These are phyloP conservation scores for Aspergillus quadricinctus DNA, from an alignment of 2,329 filamentous ascomycete species.

Conservation along the genomic window DNA sequence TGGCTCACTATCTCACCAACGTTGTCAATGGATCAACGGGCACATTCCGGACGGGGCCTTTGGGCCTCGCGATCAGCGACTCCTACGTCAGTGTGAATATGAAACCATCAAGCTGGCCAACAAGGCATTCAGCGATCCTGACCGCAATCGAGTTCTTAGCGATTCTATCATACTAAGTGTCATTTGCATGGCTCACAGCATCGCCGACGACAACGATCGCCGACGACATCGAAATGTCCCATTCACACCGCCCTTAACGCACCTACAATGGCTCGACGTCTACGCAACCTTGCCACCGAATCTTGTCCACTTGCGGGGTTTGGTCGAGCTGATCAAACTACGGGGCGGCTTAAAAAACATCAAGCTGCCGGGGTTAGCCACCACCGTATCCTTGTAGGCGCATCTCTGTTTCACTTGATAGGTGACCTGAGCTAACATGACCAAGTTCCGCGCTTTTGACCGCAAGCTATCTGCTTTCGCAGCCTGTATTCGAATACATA, in stretches of 20 bases:
- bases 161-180: slow-evolving; percentile 36
- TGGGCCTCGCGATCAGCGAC: slow-evolving; percentile 17
- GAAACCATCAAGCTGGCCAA: slow-evolving; percentile 35
- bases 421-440: neutral
- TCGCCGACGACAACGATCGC: slow-evolving; percentile 17
- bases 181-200: slow-evolving; percentile 32
- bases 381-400: slow-evolving; percentile 35
- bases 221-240: slow-evolving; percentile 17
- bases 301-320: slow-evolving; percentile 31
- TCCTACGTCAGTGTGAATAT: slow-evolving; percentile 24
- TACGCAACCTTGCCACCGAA: slow-evolving; percentile 33
- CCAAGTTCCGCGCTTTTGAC: slow-evolving; percentile 27
- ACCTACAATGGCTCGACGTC: slow-evolving; percentile 35
- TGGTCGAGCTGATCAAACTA: slow-evolving; percentile 32
- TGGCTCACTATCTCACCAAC: slow-evolving; percentile 29
- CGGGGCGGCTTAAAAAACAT: slow-evolving; percentile 36
- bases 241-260: slow-evolving; percentile 31
- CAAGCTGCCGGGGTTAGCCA: slow-evolving; percentile 32
- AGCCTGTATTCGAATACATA: slow-evolving; percentile 25
- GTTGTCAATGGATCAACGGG: slow-evolving; percentile 26
- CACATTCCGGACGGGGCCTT: slow-evolving; percentile 19
- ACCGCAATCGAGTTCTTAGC: slow-evolving; percentile 26
- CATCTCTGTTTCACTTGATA: slow-evolving; percentile 4
- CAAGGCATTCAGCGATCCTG: slow-evolving; percentile 28
- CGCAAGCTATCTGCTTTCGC: slow-evolving; percentile 18